Base-by-base conservation (phyloP, 768 basidiomycete genomes). In the Pleurotus sapidus region DNA sequence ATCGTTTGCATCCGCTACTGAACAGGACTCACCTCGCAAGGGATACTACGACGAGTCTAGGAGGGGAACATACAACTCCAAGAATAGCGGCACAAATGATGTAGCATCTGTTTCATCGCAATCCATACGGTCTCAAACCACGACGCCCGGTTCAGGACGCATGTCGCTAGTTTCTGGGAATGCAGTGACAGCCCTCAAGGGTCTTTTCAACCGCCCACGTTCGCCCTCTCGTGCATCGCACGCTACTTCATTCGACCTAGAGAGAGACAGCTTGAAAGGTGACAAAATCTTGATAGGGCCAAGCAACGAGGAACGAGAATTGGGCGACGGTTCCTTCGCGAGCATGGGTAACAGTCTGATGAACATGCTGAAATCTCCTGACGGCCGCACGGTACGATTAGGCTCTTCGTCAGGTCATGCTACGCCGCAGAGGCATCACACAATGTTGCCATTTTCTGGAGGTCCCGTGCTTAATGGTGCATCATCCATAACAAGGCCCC, bases 171-270 rank as follows among this genome's bases (percentile, higher is more conserved):
- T 75, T 4, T 63, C 71, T 17, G 66, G 69, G 7, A 59, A 60
- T 50, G 76, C 82, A 8, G 82, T 87, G 15, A 79, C 84, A 4
- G 77, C 85, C 2, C 67, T 88, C 46, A 87, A 84, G 63, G 80
- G 83, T 8, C 67, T 89, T 27, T 87, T 88, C 61, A 70, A 75
- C 27, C 81, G 87, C 4, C 83, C 85, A 37, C 80, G 84, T 3
- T 85, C 86, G 3, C 71, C 75, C 2, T 85, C 85, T 15, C 75
- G 79, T 39, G 74, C 81, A 14, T 72, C 79, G 6, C 39, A 42
- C 18, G 51, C 51, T 54, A 54, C 51, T 23, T 76, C 78, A 5
- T 66, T 77, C n/a, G 73, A 77, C 27, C 71, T 65, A 34, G 73
- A 72, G n/a, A 60, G 51, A 15, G 51, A 54, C 3, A 39, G 15